These are phyloP conservation scores for Plasmopara viticola DNA, from an alignment of 352 stramenopile species.

Conservation along the genomic window DNA sequence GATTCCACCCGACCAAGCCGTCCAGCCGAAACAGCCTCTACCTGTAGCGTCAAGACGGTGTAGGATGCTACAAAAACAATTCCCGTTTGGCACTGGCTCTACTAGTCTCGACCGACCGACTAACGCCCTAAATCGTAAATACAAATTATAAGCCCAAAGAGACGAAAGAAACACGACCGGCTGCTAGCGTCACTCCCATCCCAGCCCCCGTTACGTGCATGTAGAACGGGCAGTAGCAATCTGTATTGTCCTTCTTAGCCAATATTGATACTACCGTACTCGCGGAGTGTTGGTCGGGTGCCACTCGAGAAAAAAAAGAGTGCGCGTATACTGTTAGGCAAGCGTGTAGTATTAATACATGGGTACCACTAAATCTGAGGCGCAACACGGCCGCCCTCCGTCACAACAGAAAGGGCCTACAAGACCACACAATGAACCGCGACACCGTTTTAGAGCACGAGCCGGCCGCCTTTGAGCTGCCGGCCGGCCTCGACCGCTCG, in stretches of 20 bases:
- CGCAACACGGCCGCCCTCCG: slow-evolving; percentile 13
- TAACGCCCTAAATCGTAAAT: background rate
- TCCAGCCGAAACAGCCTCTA: slow-evolving; percentile 19
- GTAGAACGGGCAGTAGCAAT: slow-evolving; percentile 2
- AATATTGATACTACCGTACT: slow-evolving; percentile 1
- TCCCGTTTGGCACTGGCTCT: slow-evolving; percentile 2
- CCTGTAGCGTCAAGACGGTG: slow-evolving; percentile 16
- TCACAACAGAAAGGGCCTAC: slow-evolving; percentile 19
- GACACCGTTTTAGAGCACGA: slow-evolving; percentile 17
- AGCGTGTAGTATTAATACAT: background rate
- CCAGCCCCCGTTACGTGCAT: background rate
- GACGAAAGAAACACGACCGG: slow-evolving; percentile 5
- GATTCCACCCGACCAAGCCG: slow-evolving; percentile 12
- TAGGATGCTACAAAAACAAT: background rate
- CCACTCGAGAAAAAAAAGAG: too few species aligned
- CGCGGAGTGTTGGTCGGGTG: too few species aligned
- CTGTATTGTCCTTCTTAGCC: too few species aligned
- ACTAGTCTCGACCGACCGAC: slow-evolving; percentile 4
- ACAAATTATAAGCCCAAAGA: background rate
- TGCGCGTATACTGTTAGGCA: too few species aligned
- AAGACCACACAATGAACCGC: slow-evolving; percentile 15
- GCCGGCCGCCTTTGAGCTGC: slow-evolving; percentile 16
- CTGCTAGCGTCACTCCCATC: background rate
- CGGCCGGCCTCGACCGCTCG: slow-evolving; percentile 13
- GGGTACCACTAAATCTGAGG: slow-evolving; percentile 1